phyloP scores from a whole-genome alignment of 345 rosid genomes.

The Linum trigynum region DNA sequence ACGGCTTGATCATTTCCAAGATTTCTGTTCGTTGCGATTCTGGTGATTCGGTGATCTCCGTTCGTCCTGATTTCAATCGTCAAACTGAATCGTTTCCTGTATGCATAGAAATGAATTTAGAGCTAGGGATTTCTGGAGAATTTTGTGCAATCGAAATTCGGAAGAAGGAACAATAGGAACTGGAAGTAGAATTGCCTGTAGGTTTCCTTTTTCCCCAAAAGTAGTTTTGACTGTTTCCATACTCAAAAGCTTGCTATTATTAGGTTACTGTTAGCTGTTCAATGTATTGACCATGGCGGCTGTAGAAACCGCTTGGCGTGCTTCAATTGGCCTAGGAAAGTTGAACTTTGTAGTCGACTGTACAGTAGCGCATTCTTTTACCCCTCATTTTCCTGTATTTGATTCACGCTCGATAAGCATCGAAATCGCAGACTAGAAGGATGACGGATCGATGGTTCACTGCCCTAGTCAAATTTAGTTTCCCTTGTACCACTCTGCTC shows the following conservation, averaged over 20 bases:
- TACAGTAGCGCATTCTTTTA: not conserved
- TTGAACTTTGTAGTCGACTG: not conserved
- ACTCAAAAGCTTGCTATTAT: not conserved
- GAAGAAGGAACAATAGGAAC: not conserved
- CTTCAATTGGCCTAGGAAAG: not conserved
- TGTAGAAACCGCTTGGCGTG: not conserved
- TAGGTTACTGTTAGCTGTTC: not conserved
- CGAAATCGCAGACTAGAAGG: not conserved
- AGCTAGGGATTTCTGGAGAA: not conserved
- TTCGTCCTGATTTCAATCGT: not conserved
- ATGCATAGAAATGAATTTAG: not conserved
- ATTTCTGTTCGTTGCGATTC: not conserved
- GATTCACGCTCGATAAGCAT: not conserved
- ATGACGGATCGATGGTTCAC: not conserved
- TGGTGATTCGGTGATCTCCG: not conserved
- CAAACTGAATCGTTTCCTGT: not conserved
- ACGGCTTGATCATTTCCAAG: not conserved
- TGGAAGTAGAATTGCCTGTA: not conserved
- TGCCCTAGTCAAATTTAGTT: not conserved
- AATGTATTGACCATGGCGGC: not conserved
- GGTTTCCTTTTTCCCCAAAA: too few relatives aligned
- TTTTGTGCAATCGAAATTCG: not conserved
- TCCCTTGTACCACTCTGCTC: not conserved
- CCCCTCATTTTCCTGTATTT: not conserved
- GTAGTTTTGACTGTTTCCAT: not conserved